phyloP scores from a whole-genome alignment of 768 basidiomycete genomes.

The Infundibulicybe gibba region DNA sequence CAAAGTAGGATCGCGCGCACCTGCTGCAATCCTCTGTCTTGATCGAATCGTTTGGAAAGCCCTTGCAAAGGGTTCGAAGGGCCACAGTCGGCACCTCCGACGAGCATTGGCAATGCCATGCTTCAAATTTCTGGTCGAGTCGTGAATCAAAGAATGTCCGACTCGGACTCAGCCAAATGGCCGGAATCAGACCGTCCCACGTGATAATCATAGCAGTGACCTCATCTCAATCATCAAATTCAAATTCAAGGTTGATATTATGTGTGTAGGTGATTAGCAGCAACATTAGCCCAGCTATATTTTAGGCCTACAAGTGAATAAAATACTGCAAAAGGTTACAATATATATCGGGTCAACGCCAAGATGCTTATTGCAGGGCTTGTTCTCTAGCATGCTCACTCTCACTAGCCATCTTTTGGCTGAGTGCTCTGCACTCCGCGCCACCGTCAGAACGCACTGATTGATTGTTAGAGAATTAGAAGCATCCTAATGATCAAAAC shows the following conservation, averaged over 20 bases:
- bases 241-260: no score
- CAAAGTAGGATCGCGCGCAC: slow-evolving; percentile 30
- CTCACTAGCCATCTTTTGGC: slow-evolving; percentile 31
- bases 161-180: no score
- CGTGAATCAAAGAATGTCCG: not conserved
- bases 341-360: no score
- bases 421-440: slow-evolving; percentile 62
- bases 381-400: slow-evolving; percentile 5
- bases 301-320: no score
- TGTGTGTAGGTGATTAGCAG: no score
- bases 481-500: slow-evolving; percentile 21
- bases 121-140: not conserved
- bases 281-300: no score
- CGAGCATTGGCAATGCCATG: slow-evolving; percentile 83
- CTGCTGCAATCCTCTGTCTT: slow-evolving; percentile 77
- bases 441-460: slow-evolving; percentile 84
- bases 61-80: slow-evolving; percentile 81
- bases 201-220: no score
- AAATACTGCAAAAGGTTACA: no score
- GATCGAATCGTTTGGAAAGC: slow-evolving; percentile 75
- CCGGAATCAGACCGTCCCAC: no score
- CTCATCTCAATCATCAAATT: no score
- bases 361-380: slow-evolving; percentile 5
- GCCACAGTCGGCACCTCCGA: slow-evolving; percentile 78
- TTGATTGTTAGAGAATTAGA: no score